These are phyloP conservation scores for Cucurbita argyrosperma DNA, from an alignment of 306 rosid genomes.

Conservation along the genomic window DNA sequence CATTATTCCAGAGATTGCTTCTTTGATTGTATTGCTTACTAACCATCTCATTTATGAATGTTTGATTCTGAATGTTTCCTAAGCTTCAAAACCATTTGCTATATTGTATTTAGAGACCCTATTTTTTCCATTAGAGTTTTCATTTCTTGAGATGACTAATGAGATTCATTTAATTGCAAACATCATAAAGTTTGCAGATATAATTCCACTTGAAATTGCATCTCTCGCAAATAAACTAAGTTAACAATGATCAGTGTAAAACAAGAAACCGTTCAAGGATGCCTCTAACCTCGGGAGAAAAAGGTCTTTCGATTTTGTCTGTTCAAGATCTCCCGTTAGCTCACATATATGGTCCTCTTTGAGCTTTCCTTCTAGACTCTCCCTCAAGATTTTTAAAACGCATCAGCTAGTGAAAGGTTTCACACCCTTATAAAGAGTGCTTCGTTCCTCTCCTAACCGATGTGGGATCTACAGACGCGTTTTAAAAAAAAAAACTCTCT, in stretches of 20 bases:
- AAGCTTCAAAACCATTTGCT: background rate
- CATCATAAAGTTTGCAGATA: background rate
- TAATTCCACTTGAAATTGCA: constrained; percentile 83
- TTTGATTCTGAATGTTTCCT: background rate
- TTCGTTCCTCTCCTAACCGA: too few species aligned
- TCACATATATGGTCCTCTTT: too few species aligned
- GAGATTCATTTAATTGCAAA: background rate
- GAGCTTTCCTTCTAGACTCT: too few species aligned
- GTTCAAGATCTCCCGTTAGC: too few species aligned
- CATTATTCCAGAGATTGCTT: background rate
- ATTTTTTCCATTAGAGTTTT: background rate
- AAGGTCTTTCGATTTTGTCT: too few species aligned
- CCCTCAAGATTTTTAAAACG: too few species aligned
- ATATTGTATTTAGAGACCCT: background rate
- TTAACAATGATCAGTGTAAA: background rate
- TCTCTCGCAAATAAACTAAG: constrained; percentile 76
- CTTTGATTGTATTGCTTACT: background rate
- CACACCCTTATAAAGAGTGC: too few species aligned
- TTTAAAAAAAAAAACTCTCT: too few species aligned
- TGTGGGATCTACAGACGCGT: too few species aligned
- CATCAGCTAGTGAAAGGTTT: too few species aligned
- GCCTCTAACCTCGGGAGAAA: background rate
- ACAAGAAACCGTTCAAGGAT: background rate
- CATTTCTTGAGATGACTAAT: background rate
- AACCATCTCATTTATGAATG: background rate